Percentiles rank a stretch among this genome's conserved stretches.
Conservation (phyloP, 352 stramenopile species). For the Phytophthora fragariae region DNA sequence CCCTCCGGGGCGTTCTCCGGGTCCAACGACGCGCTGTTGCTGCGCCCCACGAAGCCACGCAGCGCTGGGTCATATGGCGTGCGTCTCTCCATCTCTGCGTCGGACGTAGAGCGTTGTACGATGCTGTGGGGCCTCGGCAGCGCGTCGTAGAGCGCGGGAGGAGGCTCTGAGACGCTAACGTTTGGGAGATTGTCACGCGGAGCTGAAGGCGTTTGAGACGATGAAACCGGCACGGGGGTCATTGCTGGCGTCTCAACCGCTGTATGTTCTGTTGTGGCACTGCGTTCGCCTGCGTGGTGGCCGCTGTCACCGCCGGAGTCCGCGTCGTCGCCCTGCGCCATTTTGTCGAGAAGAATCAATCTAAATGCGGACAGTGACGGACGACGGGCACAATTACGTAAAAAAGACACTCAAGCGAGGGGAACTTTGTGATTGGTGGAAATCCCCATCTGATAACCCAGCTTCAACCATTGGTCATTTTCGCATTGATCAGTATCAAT, state of each 20-base stretch:
- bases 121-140: slow-evolving; percentile 29
- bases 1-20: slow-evolving; percentile 21
- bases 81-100: slow-evolving; percentile 14
- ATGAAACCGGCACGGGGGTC: not conserved
- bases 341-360: slow-evolving; percentile 17
- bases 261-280: not conserved
- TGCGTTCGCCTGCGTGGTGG: slow-evolving; percentile 8
- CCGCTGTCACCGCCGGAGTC: not conserved
- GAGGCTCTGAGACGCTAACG: not conserved
- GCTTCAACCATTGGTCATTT: not conserved
- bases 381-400: not conserved
- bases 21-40: slow-evolving; percentile 28
- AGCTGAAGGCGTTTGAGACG: slow-evolving; percentile 11
- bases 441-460: not conserved
- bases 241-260: not conserved
- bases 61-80: slow-evolving; percentile 9
- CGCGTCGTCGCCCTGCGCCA: slow-evolving; percentile 11
- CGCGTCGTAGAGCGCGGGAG: slow-evolving; percentile 4
- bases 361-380: slow-evolving; percentile 14
- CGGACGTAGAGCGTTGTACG: slow-evolving; percentile 15
- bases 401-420: not conserved
- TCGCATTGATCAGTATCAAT: not conserved
- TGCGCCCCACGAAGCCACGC: slow-evolving; percentile 13
- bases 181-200: slow-evolving; percentile 2
- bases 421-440: not conserved